Percentiles rank a stretch among this genome's conserved stretches.
Conservation (phyloP, 306 rosid species). For the Castanea mollissima region DNA sequence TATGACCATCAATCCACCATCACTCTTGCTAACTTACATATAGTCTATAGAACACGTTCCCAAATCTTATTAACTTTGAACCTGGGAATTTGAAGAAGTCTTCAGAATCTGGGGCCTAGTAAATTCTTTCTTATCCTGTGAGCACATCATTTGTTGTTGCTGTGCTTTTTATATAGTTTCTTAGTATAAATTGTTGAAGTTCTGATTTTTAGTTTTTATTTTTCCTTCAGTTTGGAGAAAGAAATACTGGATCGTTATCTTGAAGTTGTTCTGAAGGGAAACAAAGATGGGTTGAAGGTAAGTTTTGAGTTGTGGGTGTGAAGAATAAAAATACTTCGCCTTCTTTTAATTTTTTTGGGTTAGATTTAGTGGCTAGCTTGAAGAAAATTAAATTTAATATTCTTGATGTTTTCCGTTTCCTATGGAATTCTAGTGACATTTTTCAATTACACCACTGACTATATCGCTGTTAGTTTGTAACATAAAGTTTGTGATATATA, state of each 20-base stretch:
- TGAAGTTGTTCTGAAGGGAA: slow-evolving; percentile 88
- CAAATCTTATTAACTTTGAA: not conserved
- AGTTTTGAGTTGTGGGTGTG: not conserved
- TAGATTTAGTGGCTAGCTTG: not conserved
- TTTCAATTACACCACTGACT: not conserved
- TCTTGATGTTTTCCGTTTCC: not conserved
- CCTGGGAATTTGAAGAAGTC: not conserved
- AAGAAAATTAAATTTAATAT: not conserved
- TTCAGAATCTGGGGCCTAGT: not conserved
- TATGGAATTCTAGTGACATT: not conserved
- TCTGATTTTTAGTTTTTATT: slow-evolving; percentile 7
- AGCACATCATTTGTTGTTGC: not conserved
- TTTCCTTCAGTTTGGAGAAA: slow-evolving; percentile 80
- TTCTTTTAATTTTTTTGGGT: not conserved
- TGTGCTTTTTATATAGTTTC: not conserved
- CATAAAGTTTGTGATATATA: not conserved
- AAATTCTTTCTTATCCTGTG: no score
- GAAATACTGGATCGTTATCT: slow-evolving; percentile 94
- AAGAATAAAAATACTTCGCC: not conserved
- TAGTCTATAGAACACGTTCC: not conserved
- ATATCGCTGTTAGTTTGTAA: not conserved
- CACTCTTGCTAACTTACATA: not conserved
- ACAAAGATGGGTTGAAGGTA: slow-evolving; percentile 96
- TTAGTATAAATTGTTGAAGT: slow-evolving; percentile 7
- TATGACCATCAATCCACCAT: slow-evolving; percentile 1